phyloP scores from a whole-genome alignment of 2,329 filamentous ascomycete species.

The Tolypocladium cylindrosporum region DNA sequence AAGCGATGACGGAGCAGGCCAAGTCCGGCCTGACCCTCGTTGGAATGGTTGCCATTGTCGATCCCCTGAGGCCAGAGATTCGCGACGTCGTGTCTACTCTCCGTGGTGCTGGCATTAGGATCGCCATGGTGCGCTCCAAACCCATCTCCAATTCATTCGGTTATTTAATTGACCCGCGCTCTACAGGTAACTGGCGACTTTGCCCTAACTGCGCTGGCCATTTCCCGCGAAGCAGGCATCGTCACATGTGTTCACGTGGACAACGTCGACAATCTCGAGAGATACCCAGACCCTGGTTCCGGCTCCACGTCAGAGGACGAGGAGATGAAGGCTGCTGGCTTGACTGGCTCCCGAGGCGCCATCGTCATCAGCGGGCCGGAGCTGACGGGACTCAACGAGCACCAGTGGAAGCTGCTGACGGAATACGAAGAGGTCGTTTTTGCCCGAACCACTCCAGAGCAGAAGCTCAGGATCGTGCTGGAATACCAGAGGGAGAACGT shows the following conservation, averaged over 20 bases:
- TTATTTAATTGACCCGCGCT: not conserved
- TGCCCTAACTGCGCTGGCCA: conserved; percentile 62
- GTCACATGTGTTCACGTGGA: conserved; percentile 48
- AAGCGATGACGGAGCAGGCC: conserved; percentile 44
- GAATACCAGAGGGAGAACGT: conserved; percentile 60
- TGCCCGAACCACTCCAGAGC: conserved; percentile 65
- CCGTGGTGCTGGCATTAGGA: conserved; percentile 59
- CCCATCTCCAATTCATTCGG: not conserved
- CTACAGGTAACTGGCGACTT: conserved; percentile 62
- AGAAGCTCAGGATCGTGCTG: conserved; percentile 70
- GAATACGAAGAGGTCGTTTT: conserved; percentile 64
- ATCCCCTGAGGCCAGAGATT: conserved; percentile 67
- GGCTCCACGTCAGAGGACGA: conserved; percentile 7
- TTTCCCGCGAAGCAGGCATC: conserved; percentile 64
- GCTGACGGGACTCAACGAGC: conserved; percentile 52
- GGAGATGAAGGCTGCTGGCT: conserved; percentile 10
- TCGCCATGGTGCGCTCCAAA: conserved; percentile 53
- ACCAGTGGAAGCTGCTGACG: conserved; percentile 58
- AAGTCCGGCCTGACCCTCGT: conserved; percentile 54
- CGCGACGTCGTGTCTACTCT: conserved; percentile 55
- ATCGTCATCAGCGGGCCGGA: conserved; percentile 58
- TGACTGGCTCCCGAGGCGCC: conserved; percentile 23
- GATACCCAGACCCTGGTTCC: conserved; percentile 11
- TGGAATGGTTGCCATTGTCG: conserved; percentile 68
- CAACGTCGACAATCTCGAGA: conserved; percentile 39